Base-by-base conservation (phyloP, 208 protist species). In the Acanthamoeba triangularis region DNA sequence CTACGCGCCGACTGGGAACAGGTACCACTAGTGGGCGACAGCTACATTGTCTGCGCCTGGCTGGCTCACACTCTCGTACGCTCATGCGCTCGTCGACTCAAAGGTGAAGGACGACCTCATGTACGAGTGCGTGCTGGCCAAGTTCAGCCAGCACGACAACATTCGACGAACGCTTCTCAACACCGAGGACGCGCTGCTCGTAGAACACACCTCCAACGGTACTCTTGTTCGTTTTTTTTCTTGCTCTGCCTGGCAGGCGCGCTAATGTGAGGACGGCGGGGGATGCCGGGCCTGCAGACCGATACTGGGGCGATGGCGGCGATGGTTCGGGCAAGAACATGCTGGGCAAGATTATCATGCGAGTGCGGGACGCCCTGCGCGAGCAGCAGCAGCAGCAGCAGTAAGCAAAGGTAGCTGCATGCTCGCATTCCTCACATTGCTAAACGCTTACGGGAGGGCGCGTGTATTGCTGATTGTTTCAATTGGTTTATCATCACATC, bases 81-180 rank as follows among this genome's bases (percentile, higher is more conserved):
- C n/a, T n/a, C n/a, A n/a, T n/a, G 18, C 67, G n/a, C 67, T 37
- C 30, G 28, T 30, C 30, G 18, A 13, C 28, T 76, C 67, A 6
- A 76, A 82, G 63, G 88, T 94, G 35, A 94, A 94, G 54, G 91
- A 85, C 74, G 63, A 78, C 2, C 11, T 94, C n/a, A 94, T 94
- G 91, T 49, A 63, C 33, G 23, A 59, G 30, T 44, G 41, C 52
- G 33, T 94, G 18, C 0, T 59, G 69, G 91, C 91, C 69, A 94
- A 94, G 69, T 94, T 94, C 69, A 61, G 37, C n/a, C 91, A 94
- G 41, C 69, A 94, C 91, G 54, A 78, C n/a, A 28, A 85, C 44
- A n/a, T 94, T n/a, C 67, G 91, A 18, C 28, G 25, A 14, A 78
- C 41, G 33, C 91, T 94, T 11, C 69, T 94, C 35, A 11, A 28